Percentiles rank a stretch among this genome's conserved stretches.
phyloP scores from a whole-genome alignment of 2,329 filamentous ascomycete genomes.

The Pseudogymnoascus sp. region DNA sequence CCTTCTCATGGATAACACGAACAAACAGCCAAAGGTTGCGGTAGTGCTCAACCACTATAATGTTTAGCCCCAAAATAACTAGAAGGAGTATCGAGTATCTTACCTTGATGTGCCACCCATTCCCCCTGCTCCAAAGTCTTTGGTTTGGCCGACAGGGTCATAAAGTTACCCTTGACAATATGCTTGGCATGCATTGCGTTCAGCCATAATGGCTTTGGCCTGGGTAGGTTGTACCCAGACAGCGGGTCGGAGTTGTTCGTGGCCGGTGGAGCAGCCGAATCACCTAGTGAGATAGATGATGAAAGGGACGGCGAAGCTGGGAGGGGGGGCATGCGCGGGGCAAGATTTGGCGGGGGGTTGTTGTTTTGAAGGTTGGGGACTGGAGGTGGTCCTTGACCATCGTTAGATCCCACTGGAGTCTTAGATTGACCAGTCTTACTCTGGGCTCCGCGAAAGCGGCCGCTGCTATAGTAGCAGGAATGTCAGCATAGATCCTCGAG shows the following conservation, averaged over 20 bases:
- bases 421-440: conserved; percentile 44
- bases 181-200: conserved; percentile 69
- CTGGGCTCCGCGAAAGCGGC: conserved; percentile 49
- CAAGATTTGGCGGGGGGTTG: conserved; percentile 44
- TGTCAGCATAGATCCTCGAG: conserved; percentile 18
- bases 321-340: conserved; percentile 53
- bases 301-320: conserved; percentile 56
- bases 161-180: conserved; percentile 95
- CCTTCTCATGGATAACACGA: conserved; percentile 77
- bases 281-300: conserved; percentile 61
- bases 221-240: conserved; percentile 55
- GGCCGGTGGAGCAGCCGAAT: conserved; percentile 30
- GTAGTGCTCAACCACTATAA: conserved; percentile 81
- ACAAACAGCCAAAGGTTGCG: conserved; percentile 84
- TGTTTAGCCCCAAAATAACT: not conserved
- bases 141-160: conserved; percentile 86
- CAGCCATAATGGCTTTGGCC: conserved; percentile 64
- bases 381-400: conserved; percentile 42
- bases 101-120: conserved; percentile 94
- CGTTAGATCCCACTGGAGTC: conserved; percentile 41
- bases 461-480: conserved; percentile 37
- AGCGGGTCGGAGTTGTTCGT: conserved; percentile 47
- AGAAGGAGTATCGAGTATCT: conserved; percentile 17
- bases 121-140: conserved; percentile 91
- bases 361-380: conserved; percentile 37